Base-by-base conservation (phyloP, 257 asterid genomes). In the Sherardia arvensis region DNA sequence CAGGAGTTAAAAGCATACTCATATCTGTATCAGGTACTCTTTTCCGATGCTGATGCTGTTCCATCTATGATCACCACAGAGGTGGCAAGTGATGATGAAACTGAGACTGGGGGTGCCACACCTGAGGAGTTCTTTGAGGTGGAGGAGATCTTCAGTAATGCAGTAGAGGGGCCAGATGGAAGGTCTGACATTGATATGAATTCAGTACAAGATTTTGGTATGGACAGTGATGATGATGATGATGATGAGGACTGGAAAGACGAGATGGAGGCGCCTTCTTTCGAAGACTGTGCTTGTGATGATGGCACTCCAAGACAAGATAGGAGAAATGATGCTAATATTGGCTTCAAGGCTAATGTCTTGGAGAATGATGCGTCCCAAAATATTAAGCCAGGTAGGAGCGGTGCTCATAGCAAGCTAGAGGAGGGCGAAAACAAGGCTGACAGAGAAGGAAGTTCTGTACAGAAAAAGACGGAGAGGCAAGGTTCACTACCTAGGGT, bases 111-210 rank as follows among this genome's bases (percentile, higher is more conserved):
- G 67, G 73, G 71, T 66, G 89, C 90, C 62, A 73, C 89, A 55
- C 86, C 88, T 1, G 99, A 93, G 65, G 97, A 93, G 77, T 93
- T 85, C 72, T 93, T 79, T 58, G 97, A 93, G 87, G 99, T 90
- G 53, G 99, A 87, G 78, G 97, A 93, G 88, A 93, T 93, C 54
- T 93, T 93, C 84, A 80, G 89, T 73, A 87, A 71, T 74, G 80
- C 43, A 12, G 70, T 71, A 64, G 95, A 93, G 72, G 84, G 76
- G 53, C 87, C 73, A 28, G 97, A 87, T 34, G 83, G 80, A 69
- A 88, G 84, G 83, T 80, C 68, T 66, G 97, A 84, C 55, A 64
- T 73, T 64, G 81, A 77, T 74, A 69, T 77, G 73, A 81, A 43
- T 71, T 34, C 59, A 60, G 68, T 67, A 67, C 81, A 67, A 64